Conservation (phyloP, 148 eudicot genomes). For the Vaccinium vitisidaea region DNA sequence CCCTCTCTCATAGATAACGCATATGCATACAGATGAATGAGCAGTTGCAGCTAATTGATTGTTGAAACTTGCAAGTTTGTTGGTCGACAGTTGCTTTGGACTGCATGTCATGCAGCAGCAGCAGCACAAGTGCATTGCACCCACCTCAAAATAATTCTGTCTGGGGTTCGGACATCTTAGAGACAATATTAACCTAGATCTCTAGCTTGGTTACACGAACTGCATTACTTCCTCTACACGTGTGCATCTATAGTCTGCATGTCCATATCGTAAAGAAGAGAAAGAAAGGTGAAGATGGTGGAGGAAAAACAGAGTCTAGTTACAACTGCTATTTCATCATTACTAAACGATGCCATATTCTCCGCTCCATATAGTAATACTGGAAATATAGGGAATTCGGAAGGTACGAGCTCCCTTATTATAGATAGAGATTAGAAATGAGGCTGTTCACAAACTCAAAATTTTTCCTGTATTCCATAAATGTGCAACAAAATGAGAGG, state of each 20-base stretch:
- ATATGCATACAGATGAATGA: neutral
- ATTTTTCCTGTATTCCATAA: neutral
- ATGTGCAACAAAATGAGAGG: neutral
- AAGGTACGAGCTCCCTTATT: no score
- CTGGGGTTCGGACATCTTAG: neutral
- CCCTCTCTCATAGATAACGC: neutral
- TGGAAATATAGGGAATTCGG: no score
- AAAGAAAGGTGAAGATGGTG: neutral
- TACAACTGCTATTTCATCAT: neutral
- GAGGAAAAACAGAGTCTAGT: neutral
- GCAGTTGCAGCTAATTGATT: neutral
- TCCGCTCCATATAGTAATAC: neutral
- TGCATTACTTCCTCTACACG: neutral
- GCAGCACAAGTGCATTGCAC: neutral
- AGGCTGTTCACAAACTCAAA: neutral
- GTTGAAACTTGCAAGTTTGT: neutral
- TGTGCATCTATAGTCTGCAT: neutral
- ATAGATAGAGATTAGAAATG: neutral
- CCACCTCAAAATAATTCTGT: neutral
- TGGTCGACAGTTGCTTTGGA: neutral
- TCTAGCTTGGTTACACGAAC: neutral
- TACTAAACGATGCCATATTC: neutral
- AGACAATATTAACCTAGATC: neutral
- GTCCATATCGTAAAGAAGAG: neutral
- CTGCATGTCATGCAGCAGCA: neutral